phyloP scores from a whole-genome alignment of 2,329 filamentous ascomycete species.

The Fusarium anthophilum region DNA sequence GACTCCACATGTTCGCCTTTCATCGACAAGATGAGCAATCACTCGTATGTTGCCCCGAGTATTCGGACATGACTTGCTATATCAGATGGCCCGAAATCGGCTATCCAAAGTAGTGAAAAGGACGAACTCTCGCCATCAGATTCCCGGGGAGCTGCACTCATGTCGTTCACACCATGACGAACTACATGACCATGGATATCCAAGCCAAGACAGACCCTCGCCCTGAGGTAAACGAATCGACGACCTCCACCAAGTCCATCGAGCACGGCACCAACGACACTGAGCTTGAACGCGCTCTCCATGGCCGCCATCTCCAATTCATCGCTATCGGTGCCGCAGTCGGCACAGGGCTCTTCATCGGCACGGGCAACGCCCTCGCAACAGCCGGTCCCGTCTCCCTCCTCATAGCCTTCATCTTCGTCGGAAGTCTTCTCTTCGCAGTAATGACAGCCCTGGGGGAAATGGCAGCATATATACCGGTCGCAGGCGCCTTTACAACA shows the following conservation, averaged over 20 bases:
- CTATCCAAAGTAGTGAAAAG: neutral
- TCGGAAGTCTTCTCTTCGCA: constrained; percentile 15
- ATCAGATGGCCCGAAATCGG: neutral
- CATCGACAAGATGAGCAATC: constrained; percentile 4
- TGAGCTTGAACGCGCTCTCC: constrained; percentile 65
- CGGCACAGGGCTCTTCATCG: constrained; percentile 71
- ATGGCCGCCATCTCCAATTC: constrained; percentile 70
- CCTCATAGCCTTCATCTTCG: constrained; percentile 23
- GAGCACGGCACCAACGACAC: constrained; percentile 54
- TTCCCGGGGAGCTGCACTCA: rapidly evolving
- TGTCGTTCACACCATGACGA: neutral
- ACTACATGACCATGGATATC: constrained; percentile 15
- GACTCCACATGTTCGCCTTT: constrained; percentile 28
- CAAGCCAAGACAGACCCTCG: neutral
- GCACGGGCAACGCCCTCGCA: constrained; percentile 16
- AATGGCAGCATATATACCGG: constrained; percentile 64
- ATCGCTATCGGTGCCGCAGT: constrained; percentile 61
- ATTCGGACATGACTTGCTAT: no score
- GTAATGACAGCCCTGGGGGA: constrained; percentile 55
- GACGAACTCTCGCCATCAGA: rapidly evolving
- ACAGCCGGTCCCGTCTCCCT: constrained; percentile 16
- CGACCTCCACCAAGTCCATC: constrained; percentile 12
- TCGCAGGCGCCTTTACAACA: constrained; percentile 66
- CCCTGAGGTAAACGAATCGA: neutral
- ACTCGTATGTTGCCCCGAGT: neutral